phyloP scores from a whole-genome alignment of 2,329 filamentous ascomycete genomes.

The Chalaropsis ovoidea region DNA sequence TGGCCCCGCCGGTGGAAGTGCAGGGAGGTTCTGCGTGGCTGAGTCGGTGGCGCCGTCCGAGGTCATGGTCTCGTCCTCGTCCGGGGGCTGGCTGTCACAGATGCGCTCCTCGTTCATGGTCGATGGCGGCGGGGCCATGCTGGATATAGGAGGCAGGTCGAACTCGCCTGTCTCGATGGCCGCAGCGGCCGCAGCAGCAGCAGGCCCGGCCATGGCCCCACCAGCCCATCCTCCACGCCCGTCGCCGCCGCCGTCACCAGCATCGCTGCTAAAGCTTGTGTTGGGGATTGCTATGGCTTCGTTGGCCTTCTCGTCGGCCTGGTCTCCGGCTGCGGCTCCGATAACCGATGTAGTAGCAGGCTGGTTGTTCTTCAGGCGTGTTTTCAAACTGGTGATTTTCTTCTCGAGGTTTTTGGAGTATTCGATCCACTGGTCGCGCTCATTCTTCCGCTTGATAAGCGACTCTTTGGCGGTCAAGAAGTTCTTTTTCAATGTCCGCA shows the following conservation, averaged over 20 bases:
- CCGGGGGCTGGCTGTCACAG: conserved; percentile 22
- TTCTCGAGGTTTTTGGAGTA: conserved; percentile 38
- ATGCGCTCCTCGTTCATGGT: conserved; percentile 17
- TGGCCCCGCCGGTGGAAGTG: not conserved
- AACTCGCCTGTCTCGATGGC: conserved; percentile 11
- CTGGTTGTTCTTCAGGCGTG: conserved; percentile 26
- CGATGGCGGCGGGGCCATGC: conserved; percentile 8
- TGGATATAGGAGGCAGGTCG: conserved; percentile 6
- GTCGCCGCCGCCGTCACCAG: not conserved
- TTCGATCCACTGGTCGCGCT: conserved; percentile 39
- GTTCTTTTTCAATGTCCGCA: conserved; percentile 32
- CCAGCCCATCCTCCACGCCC: not conserved
- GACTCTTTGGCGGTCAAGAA: conserved; percentile 36
- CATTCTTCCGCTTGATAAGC: conserved; percentile 35
- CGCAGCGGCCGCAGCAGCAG: not conserved
- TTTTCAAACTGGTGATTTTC: conserved; percentile 32
- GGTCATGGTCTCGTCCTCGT: conserved; percentile 13
- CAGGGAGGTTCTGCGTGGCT: conserved; percentile 9
- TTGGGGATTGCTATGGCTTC: conserved; percentile 21
- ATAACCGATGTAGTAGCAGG: conserved; percentile 16
- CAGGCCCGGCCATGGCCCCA: not conserved
- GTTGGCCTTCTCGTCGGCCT: conserved; percentile 2
- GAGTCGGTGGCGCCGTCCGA: not conserved
- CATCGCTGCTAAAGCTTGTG: conserved; percentile 15
- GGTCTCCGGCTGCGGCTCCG: not conserved